Evolutionary conservation across 345 rosid genomes (phyloP).

Genomic region (Eucalyptus curtisii): DNA sequence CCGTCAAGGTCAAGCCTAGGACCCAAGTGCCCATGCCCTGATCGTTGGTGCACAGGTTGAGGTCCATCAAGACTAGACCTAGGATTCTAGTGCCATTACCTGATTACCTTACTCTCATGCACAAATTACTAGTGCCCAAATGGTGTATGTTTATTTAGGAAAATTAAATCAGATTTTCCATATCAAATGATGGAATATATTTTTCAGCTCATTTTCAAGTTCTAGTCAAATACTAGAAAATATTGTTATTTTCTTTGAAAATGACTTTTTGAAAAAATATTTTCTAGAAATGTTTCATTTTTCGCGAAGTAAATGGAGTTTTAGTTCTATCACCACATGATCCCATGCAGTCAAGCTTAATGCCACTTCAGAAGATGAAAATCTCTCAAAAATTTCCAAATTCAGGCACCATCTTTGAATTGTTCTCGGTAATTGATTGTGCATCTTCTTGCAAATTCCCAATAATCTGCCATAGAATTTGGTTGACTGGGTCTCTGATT

Average conservation of each 20-base stretch:
- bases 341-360: too few species aligned
- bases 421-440: not conserved
- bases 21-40: not conserved
- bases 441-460: not conserved
- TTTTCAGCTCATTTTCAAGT: not conserved
- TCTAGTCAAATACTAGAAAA: too few species aligned
- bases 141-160: not conserved
- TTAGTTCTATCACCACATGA: too few species aligned
- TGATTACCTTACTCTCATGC: not conserved
- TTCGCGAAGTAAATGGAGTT: rapidly evolving
- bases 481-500: not conserved
- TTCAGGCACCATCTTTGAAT: too few species aligned
- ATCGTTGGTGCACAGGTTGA: rapidly evolving
- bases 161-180: not conserved
- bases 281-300: too few species aligned
- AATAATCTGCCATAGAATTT: not conserved
- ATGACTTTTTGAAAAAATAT: too few species aligned
- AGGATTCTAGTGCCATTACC: not conserved
- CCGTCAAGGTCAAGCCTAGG: not conserved
- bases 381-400: too few species aligned
- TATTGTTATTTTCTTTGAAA: too few species aligned
- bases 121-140: too few species aligned
- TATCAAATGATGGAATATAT: too few species aligned
- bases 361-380: too few species aligned
- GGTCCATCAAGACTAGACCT: not conserved